These are phyloP conservation scores for Sordariomycetes sp. DNA, from an alignment of 2,329 filamentous ascomycete species.

Conservation along the genomic window DNA sequence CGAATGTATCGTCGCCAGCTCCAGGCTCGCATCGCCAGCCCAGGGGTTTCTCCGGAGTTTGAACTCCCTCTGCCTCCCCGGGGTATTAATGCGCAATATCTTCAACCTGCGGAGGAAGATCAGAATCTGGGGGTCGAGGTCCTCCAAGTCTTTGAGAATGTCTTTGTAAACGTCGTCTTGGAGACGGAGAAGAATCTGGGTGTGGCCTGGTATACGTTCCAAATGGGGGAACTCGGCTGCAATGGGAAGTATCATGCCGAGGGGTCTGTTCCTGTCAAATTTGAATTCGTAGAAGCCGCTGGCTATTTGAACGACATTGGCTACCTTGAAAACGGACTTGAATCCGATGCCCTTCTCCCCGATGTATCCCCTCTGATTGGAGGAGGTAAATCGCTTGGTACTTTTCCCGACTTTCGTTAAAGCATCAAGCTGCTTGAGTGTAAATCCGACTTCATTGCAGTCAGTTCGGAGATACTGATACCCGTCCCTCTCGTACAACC, in stretches of 20 bases:
- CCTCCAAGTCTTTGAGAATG: slow-evolving; percentile 9
- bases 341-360: slow-evolving; percentile 27
- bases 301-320: slow-evolving; percentile 17
- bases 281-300: slow-evolving; percentile 18
- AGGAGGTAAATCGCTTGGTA: slow-evolving; percentile 15
- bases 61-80: not conserved
- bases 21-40: too few species aligned
- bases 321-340: slow-evolving; percentile 23
- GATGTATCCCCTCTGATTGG: slow-evolving; percentile 13
- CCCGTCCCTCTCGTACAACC: slow-evolving; percentile 10
- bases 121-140: slow-evolving; percentile 13
- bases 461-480: slow-evolving; percentile 4
- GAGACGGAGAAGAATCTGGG: slow-evolving; percentile 4
- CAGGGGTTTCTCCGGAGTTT: too few species aligned
- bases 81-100: slow-evolving; percentile 7
- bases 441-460: slow-evolving; percentile 24
- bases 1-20: not conserved
- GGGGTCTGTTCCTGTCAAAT: slow-evolving; percentile 14
- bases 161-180: not conserved
- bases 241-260: slow-evolving; percentile 22
- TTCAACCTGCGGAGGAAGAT: slow-evolving; percentile 15
- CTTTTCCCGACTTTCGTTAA: slow-evolving; percentile 19
- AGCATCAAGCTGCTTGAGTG: slow-evolving; percentile 18
- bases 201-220: not conserved
- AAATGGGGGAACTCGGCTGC: not conserved